Conservation (phyloP, 1,284 basidiomycete species). For the Mrakiaceae sp. region DNA sequence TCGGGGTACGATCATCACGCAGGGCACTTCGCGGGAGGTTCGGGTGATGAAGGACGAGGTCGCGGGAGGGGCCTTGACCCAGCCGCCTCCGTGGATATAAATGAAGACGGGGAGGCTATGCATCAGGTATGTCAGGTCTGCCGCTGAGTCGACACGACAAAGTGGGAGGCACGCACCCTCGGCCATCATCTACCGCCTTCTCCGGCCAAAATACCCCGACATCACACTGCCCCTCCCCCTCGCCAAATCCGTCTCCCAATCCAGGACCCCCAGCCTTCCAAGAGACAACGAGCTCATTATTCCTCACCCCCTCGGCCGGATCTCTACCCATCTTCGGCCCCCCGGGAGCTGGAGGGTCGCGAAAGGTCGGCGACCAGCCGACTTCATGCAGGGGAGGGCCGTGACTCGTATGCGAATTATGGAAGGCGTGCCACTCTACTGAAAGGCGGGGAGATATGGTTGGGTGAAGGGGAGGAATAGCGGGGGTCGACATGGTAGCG, state of each 20-base stretch:
- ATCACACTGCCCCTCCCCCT: neutral
- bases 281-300: neutral
- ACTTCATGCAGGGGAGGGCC: neutral
- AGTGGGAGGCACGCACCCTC: neutral
- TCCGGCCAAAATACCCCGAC: constrained; percentile 4
- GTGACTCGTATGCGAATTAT: neutral
- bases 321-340: neutral
- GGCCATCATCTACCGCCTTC: neutral
- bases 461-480: neutral
- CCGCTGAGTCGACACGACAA: no score
- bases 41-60: constrained; percentile 9
- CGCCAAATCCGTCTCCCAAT: neutral
- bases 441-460: neutral
- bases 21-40: neutral
- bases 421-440: neutral
- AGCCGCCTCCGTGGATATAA: constrained; percentile 7
- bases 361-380: neutral
- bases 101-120: neutral
- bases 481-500: no score
- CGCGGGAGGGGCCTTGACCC: neutral
- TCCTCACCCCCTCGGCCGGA: neutral
- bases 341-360: neutral
- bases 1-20: neutral
- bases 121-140: neutral
- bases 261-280: neutral